Evolutionary conservation across 768 basidiomycete genomes (phyloP), one percentile per base, ranked within the genome.

Genomic region (Calvatia gigantea): DNA sequence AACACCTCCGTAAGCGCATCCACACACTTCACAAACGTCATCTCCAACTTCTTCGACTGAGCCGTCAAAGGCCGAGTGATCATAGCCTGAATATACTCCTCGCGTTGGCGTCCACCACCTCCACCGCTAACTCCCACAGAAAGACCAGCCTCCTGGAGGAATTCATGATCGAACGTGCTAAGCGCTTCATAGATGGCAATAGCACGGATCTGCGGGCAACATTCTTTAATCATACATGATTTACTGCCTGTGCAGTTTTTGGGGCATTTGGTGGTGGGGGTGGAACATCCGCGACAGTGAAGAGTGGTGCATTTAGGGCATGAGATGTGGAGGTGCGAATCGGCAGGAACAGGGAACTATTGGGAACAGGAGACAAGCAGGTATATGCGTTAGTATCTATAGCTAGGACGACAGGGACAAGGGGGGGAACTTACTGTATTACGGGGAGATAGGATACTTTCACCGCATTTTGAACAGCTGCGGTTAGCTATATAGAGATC

Each of bases 281-380:
- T 32, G 19, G 69, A 68, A 45, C 73, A 74, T 37, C 71, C 73
- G 9, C 72, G 68, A 53, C 73, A 74, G 43, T 70, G 65, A 1
- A 51, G 62, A 11, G 67, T 64, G 2, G 57, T 49, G 56, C 73
- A 74, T 6, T 49, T 59, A 2, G 62, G 12, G 54, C 70, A 70
- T n/a, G 60, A 56, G 35, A 67, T 39, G 59, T 72, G 72, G 9
- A 71, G 58, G 47, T 59, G 60, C 3, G 65, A 51, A 38, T 63
- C 62, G 6, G 57, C 45, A 4, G 58, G 51, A 9, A 60, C 56
- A 3, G 57, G 48, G 14, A 58, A 42, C 58, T 59, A 46, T 4
- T 42, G 56, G 55, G 27, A 51, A 29, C 41, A 51, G 14, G 19
- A 19, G 17, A 21, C 35, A 38, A 28, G 25, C 44, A 43, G n/a